phyloP scores from a whole-genome alignment of 768 basidiomycete species.

The Lentinula boryana region DNA sequence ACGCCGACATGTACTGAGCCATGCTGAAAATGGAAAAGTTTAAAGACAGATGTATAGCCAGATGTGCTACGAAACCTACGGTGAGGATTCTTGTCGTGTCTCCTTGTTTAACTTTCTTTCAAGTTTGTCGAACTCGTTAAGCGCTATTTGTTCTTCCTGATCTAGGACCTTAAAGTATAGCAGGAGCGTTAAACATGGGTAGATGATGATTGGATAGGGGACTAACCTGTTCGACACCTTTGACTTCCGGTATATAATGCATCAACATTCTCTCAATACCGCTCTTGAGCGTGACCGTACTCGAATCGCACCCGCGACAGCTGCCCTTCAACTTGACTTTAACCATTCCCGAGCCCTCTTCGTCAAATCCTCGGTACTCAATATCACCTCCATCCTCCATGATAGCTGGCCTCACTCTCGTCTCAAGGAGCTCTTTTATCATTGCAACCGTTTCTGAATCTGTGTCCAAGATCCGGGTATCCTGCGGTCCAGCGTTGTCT shows the following conservation, averaged over 20 bases:
- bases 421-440: conserved; percentile 97
- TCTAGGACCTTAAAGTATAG: conserved; percentile 62
- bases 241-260: conserved; percentile 98
- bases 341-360: conserved; percentile 73
- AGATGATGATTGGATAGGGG: not conserved
- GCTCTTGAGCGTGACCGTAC: conserved; percentile 90
- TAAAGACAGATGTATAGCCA: conserved; percentile 7
- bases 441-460: conserved; percentile 97
- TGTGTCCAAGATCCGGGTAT: conserved; percentile 88
- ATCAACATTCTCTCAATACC: conserved; percentile 99
- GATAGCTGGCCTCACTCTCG: conserved; percentile 90
- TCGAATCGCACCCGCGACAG: conserved; percentile 92
- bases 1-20: conserved; percentile 81
- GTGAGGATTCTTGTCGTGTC: conserved; percentile 31
- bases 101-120: conserved; percentile 57
- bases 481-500: conserved; percentile 83
- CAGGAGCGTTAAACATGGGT: not conserved
- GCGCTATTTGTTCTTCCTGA: conserved; percentile 81
- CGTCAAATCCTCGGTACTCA: conserved; percentile 88
- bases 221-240: conserved; percentile 81
- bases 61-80: conserved; percentile 22
- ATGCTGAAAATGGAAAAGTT: conserved; percentile 38
- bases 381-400: conserved; percentile 99
- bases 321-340: conserved; percentile 93
- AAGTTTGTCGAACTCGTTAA: conserved; percentile 86